These are phyloP conservation scores for Filobasidium floriforme DNA, from an alignment of 768 basidiomycete species.

Conservation along the genomic window DNA sequence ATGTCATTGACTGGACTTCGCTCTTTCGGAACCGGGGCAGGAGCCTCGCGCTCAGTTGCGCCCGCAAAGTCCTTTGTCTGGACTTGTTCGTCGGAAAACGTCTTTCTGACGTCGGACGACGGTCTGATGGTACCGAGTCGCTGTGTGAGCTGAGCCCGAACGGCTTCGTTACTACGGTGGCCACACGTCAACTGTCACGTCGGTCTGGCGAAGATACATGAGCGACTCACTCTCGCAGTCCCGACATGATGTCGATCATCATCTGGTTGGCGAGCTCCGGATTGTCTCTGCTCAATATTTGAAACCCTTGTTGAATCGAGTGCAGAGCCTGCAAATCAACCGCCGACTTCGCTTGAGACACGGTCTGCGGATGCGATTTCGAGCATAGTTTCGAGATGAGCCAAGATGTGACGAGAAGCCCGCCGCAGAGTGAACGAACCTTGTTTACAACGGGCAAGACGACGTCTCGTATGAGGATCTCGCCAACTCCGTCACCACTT, in stretches of 20 bases:
- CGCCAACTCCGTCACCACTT: slow-evolving; percentile 26
- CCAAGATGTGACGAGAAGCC: neutral
- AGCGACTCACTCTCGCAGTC: slow-evolving; percentile 81
- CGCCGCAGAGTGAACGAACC: slow-evolving; percentile 50
- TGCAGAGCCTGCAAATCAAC: slow-evolving; percentile 79
- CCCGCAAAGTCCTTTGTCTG: slow-evolving; percentile 18
- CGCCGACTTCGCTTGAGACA: slow-evolving; percentile 64
- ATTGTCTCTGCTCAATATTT: slow-evolving; percentile 70
- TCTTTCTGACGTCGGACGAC: slow-evolving; percentile 1
- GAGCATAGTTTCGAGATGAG: slow-evolving; percentile 8
- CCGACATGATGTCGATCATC: slow-evolving; percentile 78
- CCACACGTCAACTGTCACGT: neutral
- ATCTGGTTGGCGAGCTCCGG: slow-evolving; percentile 78
- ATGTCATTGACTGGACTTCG: slow-evolving; percentile 85
- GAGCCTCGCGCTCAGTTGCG: neutral
- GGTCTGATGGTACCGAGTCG: neutral
- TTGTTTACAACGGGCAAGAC: slow-evolving; percentile 69
- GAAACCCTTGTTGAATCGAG: slow-evolving; percentile 82
- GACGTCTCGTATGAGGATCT: slow-evolving; percentile 68
- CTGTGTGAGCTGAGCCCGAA: slow-evolving; percentile 22
- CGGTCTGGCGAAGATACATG: neutral
- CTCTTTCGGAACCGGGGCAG: slow-evolving; percentile 19
- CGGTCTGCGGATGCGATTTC: slow-evolving; percentile 24
- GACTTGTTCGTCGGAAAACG: slow-evolving; percentile 35
- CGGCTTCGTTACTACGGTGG: slow-evolving; percentile 13